Base-by-base conservation (phyloP, 805 yeast genomes). In the Millerago galiae region DNA sequence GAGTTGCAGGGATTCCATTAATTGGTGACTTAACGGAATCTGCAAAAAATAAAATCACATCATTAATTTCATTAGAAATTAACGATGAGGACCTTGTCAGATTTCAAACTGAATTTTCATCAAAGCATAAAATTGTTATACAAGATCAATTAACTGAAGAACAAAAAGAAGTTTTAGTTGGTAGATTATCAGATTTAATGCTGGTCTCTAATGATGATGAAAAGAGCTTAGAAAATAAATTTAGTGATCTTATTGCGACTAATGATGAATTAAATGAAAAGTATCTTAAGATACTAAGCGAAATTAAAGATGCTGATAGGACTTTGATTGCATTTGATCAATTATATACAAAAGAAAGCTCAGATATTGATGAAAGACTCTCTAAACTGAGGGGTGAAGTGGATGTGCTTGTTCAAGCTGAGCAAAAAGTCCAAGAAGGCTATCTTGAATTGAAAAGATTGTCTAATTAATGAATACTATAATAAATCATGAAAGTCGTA, bases 221-320 rank as follows among this genome's bases (percentile, higher is more conserved):
- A 27, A 45, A 41, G 16, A 18, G 38, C 8, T 32, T 54, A 8
- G 42, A 39, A 8, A 18, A 31, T 7, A 45, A 47, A n/a, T 26
- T 44, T 8, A 35, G 35, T 7, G 54, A 51, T 5, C 48, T 48
- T 14, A 5, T 32, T 9, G 35, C 26, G 8, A 37, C 46, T 4
- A 44, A 40, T 34, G 56, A 53, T 3, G 34, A 29, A 2, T 35
- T 55, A 4, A 15, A 27, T 11, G 50, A 54, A 3, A 43, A 45
- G 24, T 35, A 49, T 11, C 4, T 46, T 8, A 25, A 26, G 4
- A 17, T 45, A 9, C 17, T 52, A 1, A 35, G 35, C 14, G 51
- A 54, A 12, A 17, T 53, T 25, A 53, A 46, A 27, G 58, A 54
- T 27, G 42, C 44, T 13, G 55, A 54, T 29, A 45, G 60, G 33